Evolutionary conservation across 2,329 filamentous ascomycete genomes (phyloP), one percentile per base, ranked within the genome.

Genomic region (Fusarium anthophilum): DNA sequence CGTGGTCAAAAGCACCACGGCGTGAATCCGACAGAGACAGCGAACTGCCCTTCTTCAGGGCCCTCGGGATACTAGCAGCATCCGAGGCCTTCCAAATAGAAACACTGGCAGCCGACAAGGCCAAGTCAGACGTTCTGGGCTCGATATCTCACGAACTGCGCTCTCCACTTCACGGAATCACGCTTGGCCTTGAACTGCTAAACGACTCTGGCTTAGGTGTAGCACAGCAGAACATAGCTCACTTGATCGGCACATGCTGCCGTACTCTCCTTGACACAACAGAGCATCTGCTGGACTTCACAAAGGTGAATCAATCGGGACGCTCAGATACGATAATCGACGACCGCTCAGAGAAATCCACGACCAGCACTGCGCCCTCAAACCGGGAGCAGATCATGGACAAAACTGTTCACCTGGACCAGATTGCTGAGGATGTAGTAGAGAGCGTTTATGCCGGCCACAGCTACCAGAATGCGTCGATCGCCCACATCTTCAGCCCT

Each of bases 371-470:
- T 18, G 18, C 26, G 4, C 32, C 24, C 3, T 37, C 24, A 1
- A 26, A 26, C 10, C 3, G 30, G 24, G 32, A 26, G 10, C 18
- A 37, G 24, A 28, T 11, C 14, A 4, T 54, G 24, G 8, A n/a
- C 3, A 28, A n/a, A 18, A 24, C 37, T 4, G 6, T 43, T 6
- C 28, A 11, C 2, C 8, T 66, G 6, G 63, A 66, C 2, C 26
- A 48, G 3, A 32, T 66, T 2, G 59, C 54, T 1, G 63, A 66
- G 3, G 63, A 64, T 12, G 63, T 44, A 14, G 47, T 66, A 2
- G 63, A 66, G 32, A 66, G 63, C 22, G 59, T 66, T 17, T 66
- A 63, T 48, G 47, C 63, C 0, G 63, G 63, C 2, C 35, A 63
- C 0, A 66, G 62, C 26, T 66, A 55, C 6, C 63, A 66, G 17